These are phyloP conservation scores for Paramecium caudatum DNA, from an alignment of 73 alveolate genomes.

Conservation along the genomic window DNA sequence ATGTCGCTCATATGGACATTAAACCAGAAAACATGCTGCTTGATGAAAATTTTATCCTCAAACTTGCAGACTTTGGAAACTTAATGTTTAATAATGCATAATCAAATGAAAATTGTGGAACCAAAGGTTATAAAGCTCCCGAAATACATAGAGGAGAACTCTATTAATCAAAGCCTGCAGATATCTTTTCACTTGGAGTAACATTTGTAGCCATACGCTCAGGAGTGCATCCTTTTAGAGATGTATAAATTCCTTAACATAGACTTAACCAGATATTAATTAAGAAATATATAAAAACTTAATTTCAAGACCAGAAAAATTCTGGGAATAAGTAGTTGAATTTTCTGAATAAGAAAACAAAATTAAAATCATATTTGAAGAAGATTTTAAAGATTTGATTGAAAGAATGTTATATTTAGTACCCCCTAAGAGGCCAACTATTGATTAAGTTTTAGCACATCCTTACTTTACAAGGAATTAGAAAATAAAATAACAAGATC, in stretches of 20 bases:
- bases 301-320: not conserved
- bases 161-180: conserved; percentile 34
- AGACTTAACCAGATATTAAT: not conserved
- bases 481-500: not conserved
- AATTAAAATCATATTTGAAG: not conserved
- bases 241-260: too few relatives aligned
- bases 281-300: not conserved
- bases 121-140: conserved; percentile 68
- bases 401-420: not conserved
- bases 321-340: not conserved
- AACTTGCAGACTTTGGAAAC: conserved; percentile 85
- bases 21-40: conserved; percentile 86
- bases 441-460: not conserved
- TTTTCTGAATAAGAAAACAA: not conserved
- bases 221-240: conserved; percentile 48
- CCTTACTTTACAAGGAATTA: not conserved
- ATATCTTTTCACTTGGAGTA: conserved; percentile 68
- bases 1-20: conserved; percentile 82
- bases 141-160: conserved; percentile 16
- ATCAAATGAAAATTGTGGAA: conserved; percentile 39
- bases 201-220: conserved; percentile 12
- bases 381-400: conserved; percentile 19
- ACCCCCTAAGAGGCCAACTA: not conserved
- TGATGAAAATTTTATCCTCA: conserved; percentile 80
- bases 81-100: conserved; percentile 46